Evolutionary conservation across 2,329 filamentous ascomycete species (phyloP), one percentile per base, ranked within the genome.

Genomic region (Pyrenophora teres): DNA sequence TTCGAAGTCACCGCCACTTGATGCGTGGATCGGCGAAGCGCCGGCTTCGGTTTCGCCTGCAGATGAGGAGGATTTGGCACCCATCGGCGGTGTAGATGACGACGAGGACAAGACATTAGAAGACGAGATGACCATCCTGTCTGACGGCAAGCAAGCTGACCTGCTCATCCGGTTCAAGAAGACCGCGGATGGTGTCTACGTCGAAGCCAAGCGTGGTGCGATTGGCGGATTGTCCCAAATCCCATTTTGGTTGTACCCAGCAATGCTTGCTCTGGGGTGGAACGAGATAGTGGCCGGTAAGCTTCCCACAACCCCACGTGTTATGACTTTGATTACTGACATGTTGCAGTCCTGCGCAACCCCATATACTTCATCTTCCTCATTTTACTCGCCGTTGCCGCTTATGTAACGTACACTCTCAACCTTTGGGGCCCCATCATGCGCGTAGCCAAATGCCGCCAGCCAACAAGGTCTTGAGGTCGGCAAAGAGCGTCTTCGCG

Each of bases 121-220:
- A 68, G 94, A 97, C 72, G 94, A 99, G 76, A 96, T 95, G 86
- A 94, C 90, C 0, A 85, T 97, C n/a, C 81, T 99, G 40, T 88
- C 87, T 67, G 93, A 97, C 75, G 83, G 86, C 59, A 96, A 97
- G 77, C 85, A 90, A 54, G 90, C 96, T 70, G 92, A 99, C 71
- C 83, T 99, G 23, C 90, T 92, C 8, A 88, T 96, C 12, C 84
- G 94, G 48, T 99, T 99, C 83, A 97, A 97, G 82, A 97, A 97
- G 82, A 94, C 91, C 31, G 94, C 94, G 1, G 94, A 99, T 71
- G 94, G 92, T 6, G 93, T 99, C 3, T 99, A 96, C 67, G 92
- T 99, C 36, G 94, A 99, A 78, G 94, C 94, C 42, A 99, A 99
- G 82, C 86, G 94, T 52, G 92, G 93, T 71, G 94, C 94, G 36